Conservation (phyloP, 2,329 filamentous ascomycete species). For the Alternaria sp. region DNA sequence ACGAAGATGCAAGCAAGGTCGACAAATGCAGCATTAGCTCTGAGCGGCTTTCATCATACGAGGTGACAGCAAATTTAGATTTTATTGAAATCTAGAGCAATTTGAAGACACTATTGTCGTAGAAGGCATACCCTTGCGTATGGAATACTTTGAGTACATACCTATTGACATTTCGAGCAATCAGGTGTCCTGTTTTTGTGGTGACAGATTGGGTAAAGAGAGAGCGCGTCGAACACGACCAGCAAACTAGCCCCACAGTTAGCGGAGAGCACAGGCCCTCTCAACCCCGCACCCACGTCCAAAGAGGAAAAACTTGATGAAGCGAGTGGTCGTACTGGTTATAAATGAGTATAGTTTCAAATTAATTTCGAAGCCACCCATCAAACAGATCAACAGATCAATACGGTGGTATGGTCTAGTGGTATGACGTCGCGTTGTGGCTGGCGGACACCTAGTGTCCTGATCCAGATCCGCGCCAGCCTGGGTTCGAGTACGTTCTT, state of each 20-base stretch:
- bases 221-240: slow-evolving; percentile 6
- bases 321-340: not conserved
- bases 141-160: slow-evolving; percentile 9
- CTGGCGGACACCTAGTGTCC: slow-evolving; percentile 36
- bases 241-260: slow-evolving; percentile 20
- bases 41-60: not conserved
- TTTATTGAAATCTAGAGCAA: not conserved
- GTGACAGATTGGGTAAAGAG: slow-evolving; percentile 15
- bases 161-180: slow-evolving; percentile 21
- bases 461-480: slow-evolving; percentile 49
- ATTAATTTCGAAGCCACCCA: not conserved
- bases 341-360: too few species aligned
- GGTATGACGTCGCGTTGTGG: slow-evolving; percentile 55
- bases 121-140: not conserved
- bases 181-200: not conserved
- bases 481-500: slow-evolving; percentile 48
- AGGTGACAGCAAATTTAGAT: not conserved
- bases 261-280: slow-evolving; percentile 30
- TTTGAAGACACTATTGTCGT: not conserved
- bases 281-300: slow-evolving; percentile 13
- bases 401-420: slow-evolving; percentile 49
- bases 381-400: slow-evolving; percentile 24
- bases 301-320: not conserved
- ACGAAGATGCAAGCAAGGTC: slow-evolving; percentile 4
- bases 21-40: slow-evolving; percentile 10